phyloP scores from a whole-genome alignment of 495 filamentous ascomycete genomes.

The Entonaema liquescens region DNA sequence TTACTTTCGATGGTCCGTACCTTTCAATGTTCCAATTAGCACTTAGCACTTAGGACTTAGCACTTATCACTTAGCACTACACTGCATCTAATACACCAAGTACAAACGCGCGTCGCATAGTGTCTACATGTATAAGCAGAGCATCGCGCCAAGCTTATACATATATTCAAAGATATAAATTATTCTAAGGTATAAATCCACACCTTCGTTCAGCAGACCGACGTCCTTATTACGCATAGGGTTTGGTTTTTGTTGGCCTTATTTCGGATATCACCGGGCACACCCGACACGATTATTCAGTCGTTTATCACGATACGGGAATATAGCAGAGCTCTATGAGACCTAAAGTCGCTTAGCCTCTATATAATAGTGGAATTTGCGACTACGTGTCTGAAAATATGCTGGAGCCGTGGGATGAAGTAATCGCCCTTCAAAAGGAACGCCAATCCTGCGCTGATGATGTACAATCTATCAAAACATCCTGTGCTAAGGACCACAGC shows the following conservation, averaged over 20 bases:
- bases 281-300: not conserved
- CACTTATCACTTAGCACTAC: too few species aligned
- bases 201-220: too few species aligned
- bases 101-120: not conserved
- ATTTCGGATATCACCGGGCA: not conserved
- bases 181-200: too few species aligned
- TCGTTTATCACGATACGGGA: not conserved
- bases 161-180: too few species aligned
- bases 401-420: slow-evolving; percentile 49
- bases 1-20: not conserved
- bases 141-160: not conserved
- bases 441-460: slow-evolving; percentile 43
- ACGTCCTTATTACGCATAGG: not conserved
- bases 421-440: slow-evolving; percentile 44
- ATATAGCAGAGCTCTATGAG: not conserved
- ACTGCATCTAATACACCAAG: slow-evolving; percentile 1
- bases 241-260: not conserved
- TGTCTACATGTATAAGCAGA: not conserved
- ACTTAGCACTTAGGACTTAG: too few species aligned
- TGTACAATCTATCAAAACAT: slow-evolving; percentile 34
- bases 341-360: not conserved
- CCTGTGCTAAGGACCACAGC: slow-evolving; percentile 42
- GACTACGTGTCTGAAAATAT: slow-evolving; percentile 22
- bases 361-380: not conserved
- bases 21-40: not conserved